These are phyloP conservation scores for Teratosphaeria destructans DNA, from an alignment of 2,329 filamentous ascomycete genomes.

Conservation along the genomic window DNA sequence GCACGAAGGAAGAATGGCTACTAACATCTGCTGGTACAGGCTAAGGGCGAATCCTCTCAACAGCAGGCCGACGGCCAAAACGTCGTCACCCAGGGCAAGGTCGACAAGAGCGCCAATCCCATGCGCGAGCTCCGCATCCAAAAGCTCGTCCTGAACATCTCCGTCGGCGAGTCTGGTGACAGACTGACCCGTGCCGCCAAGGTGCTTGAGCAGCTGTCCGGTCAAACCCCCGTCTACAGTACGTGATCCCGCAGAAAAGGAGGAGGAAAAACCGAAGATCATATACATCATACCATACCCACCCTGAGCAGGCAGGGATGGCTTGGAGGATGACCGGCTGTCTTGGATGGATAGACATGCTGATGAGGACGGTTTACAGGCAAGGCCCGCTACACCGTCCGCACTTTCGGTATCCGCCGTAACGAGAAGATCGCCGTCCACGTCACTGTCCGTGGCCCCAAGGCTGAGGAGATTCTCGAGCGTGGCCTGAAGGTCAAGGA, in stretches of 20 bases:
- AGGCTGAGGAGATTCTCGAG: conserved; percentile 99
- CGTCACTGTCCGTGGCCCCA: conserved; percentile 98
- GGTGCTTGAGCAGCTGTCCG: conserved; percentile 98
- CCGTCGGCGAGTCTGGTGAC: conserved; percentile 99
- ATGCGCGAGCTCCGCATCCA: conserved; percentile 99
- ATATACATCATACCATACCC: background rate
- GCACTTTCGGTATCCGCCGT: conserved; percentile 99
- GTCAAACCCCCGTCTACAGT: conserved; percentile 99
- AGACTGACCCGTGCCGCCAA: conserved; percentile 99
- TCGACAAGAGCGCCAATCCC: conserved; percentile 82
- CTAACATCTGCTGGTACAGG: conserved; percentile 13
- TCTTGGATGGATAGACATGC: background rate
- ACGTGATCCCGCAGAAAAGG: conserved; percentile 30
- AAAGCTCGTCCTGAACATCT: conserved; percentile 99
- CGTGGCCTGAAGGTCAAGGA: conserved; percentile 99
- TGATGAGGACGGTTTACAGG: conserved; percentile 39
- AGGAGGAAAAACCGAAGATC: background rate
- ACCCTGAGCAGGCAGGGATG: background rate
- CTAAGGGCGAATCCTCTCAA: conserved; percentile 17
- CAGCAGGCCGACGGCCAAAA: conserved; percentile 24
- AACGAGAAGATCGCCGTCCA: conserved; percentile 99
- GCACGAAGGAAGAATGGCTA: background rate
- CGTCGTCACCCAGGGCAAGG: conserved; percentile 20
- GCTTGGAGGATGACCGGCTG: background rate
- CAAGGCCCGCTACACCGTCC: conserved; percentile 99